Percentiles rank a stretch among this genome's conserved stretches.
Evolutionary conservation across 352 stramenopile genomes (phyloP).

Genomic region (Achlya hypogyna): DNA sequence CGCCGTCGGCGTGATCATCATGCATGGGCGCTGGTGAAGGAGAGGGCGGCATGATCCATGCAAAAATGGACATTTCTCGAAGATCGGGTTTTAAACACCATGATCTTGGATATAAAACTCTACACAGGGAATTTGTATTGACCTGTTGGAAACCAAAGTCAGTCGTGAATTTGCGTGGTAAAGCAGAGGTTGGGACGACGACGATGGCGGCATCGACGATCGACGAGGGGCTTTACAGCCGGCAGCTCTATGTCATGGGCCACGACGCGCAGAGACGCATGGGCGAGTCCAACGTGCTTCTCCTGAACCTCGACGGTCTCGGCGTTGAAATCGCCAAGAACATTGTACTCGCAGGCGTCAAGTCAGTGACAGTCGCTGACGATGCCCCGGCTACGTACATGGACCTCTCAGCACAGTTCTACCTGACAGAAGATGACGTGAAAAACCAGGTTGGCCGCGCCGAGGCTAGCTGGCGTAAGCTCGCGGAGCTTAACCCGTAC

Average conservation of each 20-base stretch:
- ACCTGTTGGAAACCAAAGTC: not conserved
- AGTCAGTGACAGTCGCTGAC: constrained; percentile 94
- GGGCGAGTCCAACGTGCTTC: constrained; percentile 90
- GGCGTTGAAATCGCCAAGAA: constrained; percentile 98
- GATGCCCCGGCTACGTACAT: constrained; percentile 65
- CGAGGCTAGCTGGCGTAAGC: constrained; percentile 71
- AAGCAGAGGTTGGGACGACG: not conserved
- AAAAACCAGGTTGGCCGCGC: constrained; percentile 61
- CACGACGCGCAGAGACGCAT: constrained; percentile 97
- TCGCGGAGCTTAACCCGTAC: constrained; percentile 97
- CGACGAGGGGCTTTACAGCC: constrained; percentile 83
- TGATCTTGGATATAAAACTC: no score
- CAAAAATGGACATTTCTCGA: no score
- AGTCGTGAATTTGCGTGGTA: not conserved
- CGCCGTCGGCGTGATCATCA: no score
- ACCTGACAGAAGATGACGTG: constrained; percentile 85
- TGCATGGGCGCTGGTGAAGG: no score
- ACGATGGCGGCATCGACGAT: constrained; percentile 38
- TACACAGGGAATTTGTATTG: not conserved
- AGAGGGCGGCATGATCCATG: no score
- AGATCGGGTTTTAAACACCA: no score
- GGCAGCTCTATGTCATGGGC: constrained; percentile 99
- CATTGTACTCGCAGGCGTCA: constrained; percentile 94
- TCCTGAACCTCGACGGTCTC: constrained; percentile 92
- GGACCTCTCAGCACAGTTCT: constrained; percentile 95